Percentiles rank a stretch among this genome's conserved stretches.
Conservation (phyloP, 225 moss, liverwort and hornwort genomes). For the Pleurozium schreberi region DNA sequence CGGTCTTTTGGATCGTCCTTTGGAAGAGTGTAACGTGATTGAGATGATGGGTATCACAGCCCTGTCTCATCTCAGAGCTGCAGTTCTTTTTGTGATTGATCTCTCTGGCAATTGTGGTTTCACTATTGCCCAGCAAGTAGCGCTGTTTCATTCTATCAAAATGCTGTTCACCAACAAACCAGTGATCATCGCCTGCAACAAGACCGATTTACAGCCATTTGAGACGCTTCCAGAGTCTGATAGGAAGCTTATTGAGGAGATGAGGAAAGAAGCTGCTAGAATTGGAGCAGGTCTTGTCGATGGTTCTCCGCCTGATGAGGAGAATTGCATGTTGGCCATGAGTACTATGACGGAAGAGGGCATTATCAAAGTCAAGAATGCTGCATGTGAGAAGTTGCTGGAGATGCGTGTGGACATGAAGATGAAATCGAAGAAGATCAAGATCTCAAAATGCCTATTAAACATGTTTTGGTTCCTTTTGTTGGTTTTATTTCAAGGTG, state of each 20-base stretch:
- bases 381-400: conserved; percentile 80
- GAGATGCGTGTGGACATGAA: conserved; percentile 98
- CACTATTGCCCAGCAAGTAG: conserved; percentile 77
- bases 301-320: conserved; percentile 58
- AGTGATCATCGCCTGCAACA: conserved; percentile 90
- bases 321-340: conserved; percentile 80
- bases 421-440: conserved; percentile 98
- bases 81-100: conserved; percentile 88
- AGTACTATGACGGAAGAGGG: conserved; percentile 96
- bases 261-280: conserved; percentile 81
- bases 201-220: conserved; percentile 80
- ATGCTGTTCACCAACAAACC: conserved; percentile 89
- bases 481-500: too few relatives aligned
- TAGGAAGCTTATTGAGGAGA: conserved; percentile 50
- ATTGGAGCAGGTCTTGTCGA: conserved; percentile 68
- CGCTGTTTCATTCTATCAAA: conserved; percentile 80
- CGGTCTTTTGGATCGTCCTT: conserved; percentile 92
- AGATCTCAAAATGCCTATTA: too few relatives aligned
- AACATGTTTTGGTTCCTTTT: too few relatives aligned
- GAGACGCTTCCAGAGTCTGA: conserved; percentile 90
- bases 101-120: conserved; percentile 91
- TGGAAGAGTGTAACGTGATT: conserved; percentile 92
- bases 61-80: conserved; percentile 75
- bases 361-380: conserved; percentile 77
- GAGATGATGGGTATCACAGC: conserved; percentile 96